Base-by-base conservation (phyloP, 495 filamentous ascomycete genomes). In the Mytilinidion resinicola region DNA sequence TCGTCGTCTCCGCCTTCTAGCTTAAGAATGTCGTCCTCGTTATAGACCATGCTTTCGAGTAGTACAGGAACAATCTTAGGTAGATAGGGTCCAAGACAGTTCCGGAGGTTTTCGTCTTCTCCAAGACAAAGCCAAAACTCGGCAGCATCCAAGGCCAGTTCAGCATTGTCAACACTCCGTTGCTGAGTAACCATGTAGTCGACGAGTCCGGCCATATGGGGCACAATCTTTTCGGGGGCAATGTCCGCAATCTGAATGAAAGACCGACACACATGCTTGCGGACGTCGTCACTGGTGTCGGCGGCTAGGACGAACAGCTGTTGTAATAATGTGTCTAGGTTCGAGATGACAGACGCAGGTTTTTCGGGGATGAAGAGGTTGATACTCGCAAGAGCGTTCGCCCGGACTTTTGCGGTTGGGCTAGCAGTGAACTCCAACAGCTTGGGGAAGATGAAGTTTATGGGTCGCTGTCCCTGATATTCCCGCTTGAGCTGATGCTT, bases 51-150 rank as follows among this genome's bases (percentile, higher is more conserved):
- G 66, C 89, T 92, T 57, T 92, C 84, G 2, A 99, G 81, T 43
- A 99, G 73, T 14, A 96, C 86, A 0, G 93, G 92, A 15, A 99
- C 84, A 48, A 99, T 90, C 69, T 89, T 89, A 55, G 80, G 73
- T 60, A 99, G 82, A 68, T 86, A 88, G 1, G 89, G 90, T 6
- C 77, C 84, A 17, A 99, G 72, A 0, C 81, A 77, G 39, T 81
- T 78, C 70, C 87, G 87, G 49, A 99, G 71, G 49, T 82, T 79
- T 37, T 85, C 78, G 68, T 96, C 89, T 70, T 96, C 95, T 30
- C 91, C 91, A 34, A 96, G 84, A 50, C 88, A 87, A 49, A 99
- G 82, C 90, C 92, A 99, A 68, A 99, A 99, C 72, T 97, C 93
- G 8, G 95, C 92, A 14, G 93, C 93, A 70, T 97, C 93, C 37